Evolutionary conservation across 805 yeast genomes (phyloP), one percentile per base, ranked within the genome.

Genomic region (Candida hispaniensis): DNA sequence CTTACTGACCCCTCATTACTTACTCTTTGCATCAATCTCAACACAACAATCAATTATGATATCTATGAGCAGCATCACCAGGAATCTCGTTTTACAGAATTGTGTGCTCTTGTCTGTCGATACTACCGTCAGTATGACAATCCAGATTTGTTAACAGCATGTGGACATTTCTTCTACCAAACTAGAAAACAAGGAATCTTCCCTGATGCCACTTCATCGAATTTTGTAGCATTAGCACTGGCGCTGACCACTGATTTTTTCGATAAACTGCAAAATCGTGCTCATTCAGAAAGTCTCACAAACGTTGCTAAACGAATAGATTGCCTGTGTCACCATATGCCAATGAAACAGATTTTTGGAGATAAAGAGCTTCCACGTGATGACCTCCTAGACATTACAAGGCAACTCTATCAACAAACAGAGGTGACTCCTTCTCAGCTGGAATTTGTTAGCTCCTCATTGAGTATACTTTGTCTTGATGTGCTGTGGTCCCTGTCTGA

Each of bases 121-220:
- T 17, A 23, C 11, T 23, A 23, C 27, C 23, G 24, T 18, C 23
- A 27, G 16, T 28, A 32, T 23, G 23, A 32, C 28, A 23, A 18
- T 14, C 16, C 28, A 6, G 28, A 22, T 21, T 14, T 23, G 4
- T 28, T 17, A 23, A 14, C 24, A n/a, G 23, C 23, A 25, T 32
- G 36, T 24, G 36, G 17, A 16, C 23, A 23, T 21, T 32, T 32
- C 18, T 28, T 32, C 16, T 27, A 21, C 10, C 17, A 20, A n/a
- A 23, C 36, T 8, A 32, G 24, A 23, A 17, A 16, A 8, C 22
- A 32, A 14, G 36, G 24, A 14, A 13, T 23, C 14, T 32, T 32
- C 28, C 36, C 36, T 22, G 36, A 32, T n/a, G 23, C 36, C 8
- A 32, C 36, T 6, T 18, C 24, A 7, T 28, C 36, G 13, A 32